These are phyloP conservation scores for Cercospora brassicicola DNA, from an alignment of 2,329 filamentous ascomycete species.

Conservation along the genomic window DNA sequence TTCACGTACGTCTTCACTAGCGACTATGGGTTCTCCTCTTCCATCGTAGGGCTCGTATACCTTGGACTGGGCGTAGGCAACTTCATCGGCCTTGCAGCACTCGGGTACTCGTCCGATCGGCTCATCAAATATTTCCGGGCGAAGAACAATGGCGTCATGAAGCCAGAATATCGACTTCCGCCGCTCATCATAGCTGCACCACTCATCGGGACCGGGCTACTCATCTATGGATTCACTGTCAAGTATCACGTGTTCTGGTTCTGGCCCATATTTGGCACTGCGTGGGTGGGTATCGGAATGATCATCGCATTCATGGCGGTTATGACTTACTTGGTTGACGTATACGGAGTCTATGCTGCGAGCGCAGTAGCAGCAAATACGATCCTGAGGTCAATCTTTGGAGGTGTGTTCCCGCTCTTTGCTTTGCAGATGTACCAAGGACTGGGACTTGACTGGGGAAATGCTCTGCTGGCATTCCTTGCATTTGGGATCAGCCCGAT, in stretches of 20 bases:
- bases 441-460: conserved; percentile 62
- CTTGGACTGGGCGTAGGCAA: conserved; percentile 27
- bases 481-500: conserved; percentile 49
- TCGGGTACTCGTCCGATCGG: conserved; percentile 21
- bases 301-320: conserved; percentile 34
- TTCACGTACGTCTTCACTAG: conserved; percentile 27
- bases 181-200: conserved; percentile 23
- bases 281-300: conserved; percentile 33
- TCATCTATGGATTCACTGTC: conserved; percentile 31
- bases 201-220: conserved; percentile 22
- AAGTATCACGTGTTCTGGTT: conserved; percentile 25
- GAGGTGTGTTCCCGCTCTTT: conserved; percentile 58
- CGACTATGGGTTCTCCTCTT: conserved; percentile 27
- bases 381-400: conserved; percentile 57
- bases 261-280: conserved; percentile 34
- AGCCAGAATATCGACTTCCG: conserved; percentile 28
- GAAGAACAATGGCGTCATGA: conserved; percentile 17
- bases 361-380: conserved; percentile 65
- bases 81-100: conserved; percentile 21
- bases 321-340: conserved; percentile 64
- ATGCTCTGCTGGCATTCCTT: conserved; percentile 56
- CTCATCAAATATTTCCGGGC: conserved; percentile 15
- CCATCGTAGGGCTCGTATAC: conserved; percentile 31
- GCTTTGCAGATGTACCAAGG: conserved; percentile 60
- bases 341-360: conserved; percentile 61